Base-by-base conservation (phyloP, 768 basidiomycete species). In the Xerocomellus intermedius region DNA sequence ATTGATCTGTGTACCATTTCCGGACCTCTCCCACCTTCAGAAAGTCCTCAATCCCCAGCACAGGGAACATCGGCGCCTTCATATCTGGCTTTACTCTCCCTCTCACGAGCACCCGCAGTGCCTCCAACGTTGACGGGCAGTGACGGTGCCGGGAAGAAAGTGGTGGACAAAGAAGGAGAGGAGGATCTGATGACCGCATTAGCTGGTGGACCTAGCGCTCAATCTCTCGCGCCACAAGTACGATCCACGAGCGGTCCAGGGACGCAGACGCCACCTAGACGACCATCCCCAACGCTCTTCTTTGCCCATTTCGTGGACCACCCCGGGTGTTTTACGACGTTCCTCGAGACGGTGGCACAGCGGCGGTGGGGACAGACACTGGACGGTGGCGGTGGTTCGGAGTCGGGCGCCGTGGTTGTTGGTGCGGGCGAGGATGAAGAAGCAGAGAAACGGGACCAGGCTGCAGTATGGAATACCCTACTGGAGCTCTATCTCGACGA, bases 221-320 rank as follows among this genome's bases (percentile, higher is more conserved):
- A 64, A 32, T 19, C 61, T 8, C 52, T 45, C 17, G 48, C 22
- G 3, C 46, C 50, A 0, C 64, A 58, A 49, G 49, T 5, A 48
- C 58, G 28, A 39, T 49, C 56, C 17, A 42, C 56, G 7, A 38
- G 22, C 5, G 54, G 19, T 36, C 62, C 32, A 30, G 64, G 54
- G 30, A 51, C 68, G 54, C 56, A 66, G 19, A 69, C 72, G 4
- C 74, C 73, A 0, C 66, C 76, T 8, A 82, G 83, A 64, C 75
- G 80, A 0, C 88, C 93, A 0, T 94, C 93, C 0, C 94, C 95
- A 0, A 76, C 86, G 5, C 75, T 89, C 32, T 98, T 93, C 70
- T 98, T 98, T 65, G 87, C 94, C 0, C 93, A 97, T 68, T 98
- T 97, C 59, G 86, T 97, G 36, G 91, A 96, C 64, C 91, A 95